Evolutionary conservation across 495 filamentous ascomycete genomes (phyloP), one percentile per base, ranked within the genome.

Genomic region (Podospora tetraspora): DNA sequence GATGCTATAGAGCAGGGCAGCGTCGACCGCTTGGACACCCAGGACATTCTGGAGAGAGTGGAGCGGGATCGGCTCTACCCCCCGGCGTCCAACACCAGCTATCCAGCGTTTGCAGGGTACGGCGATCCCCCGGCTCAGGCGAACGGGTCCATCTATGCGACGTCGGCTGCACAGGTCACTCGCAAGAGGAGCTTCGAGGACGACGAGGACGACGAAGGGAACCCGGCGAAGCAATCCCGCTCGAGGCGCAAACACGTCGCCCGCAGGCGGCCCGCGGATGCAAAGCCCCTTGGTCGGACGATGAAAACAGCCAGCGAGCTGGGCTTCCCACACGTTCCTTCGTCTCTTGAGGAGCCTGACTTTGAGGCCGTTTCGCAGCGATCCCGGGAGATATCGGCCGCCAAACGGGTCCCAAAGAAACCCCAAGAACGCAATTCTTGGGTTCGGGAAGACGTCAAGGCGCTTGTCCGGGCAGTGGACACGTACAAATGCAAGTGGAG

Each of bases 401-500:
- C 69, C 12, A 67, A 68, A 29, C 69, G 77, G 21, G 73, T 72
- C 24, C 66, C 66, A 13, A 70, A 62, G 60, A 70, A 74, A 68
- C 71, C 79, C 3, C 86, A 88, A 69, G 66, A 56, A 23, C 85
- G 88, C 30, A 76, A 70, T 22, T 74, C 80, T 0, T 84, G 82
- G 82, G 73, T 78, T 10, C 63, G 68, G 25, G 69, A 79, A 13
- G 87, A 89, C 68, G 81, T 80, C 5, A 67, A 77, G 25, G 73
- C 73, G 30, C 79, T 92, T 9, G 69, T 86, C 21, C 72, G 81
- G n/a, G 78, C 80, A 8, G 84, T 90, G 25, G 79, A 77, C 29
- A 69, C 70, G 21, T 76, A 81, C 66, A 81, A 83, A 19, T 83
- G 81, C 71, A 84, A 81, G 57, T 91, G 87, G 83, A 76, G 81